Percentiles rank a stretch among this genome's conserved stretches.
phyloP scores from a whole-genome alignment of 768 basidiomycete species.

The Tulasnella sp. region DNA sequence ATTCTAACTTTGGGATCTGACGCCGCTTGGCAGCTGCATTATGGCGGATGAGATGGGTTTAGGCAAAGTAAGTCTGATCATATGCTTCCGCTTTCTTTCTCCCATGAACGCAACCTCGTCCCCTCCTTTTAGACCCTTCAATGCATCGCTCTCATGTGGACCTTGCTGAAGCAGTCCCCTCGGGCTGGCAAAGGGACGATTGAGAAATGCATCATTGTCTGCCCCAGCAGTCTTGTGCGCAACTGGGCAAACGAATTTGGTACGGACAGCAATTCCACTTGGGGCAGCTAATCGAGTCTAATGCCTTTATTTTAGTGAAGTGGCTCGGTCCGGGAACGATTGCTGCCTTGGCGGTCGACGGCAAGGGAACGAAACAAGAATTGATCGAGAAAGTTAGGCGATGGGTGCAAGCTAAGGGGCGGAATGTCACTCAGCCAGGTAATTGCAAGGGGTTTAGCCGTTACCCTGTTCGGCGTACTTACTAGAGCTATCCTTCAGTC shows the following conservation, averaged over 20 bases:
- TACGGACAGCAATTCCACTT: conserved; percentile 38
- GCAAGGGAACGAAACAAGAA: conserved; percentile 82
- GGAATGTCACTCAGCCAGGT: conserved; percentile 92
- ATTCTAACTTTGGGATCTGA: neutral
- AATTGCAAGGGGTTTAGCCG: conserved; percentile 31
- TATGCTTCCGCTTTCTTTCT: neutral
- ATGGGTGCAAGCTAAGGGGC: conserved; percentile 85
- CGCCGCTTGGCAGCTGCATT: conserved; percentile 69
- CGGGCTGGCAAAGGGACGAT: conserved; percentile 79
- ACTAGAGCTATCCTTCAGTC: conserved; percentile 47
- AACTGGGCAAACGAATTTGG: conserved; percentile 99
- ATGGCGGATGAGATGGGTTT: conserved; percentile 99
- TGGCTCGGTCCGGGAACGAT: conserved; percentile 89
- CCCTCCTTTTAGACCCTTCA: conserved; percentile 76
- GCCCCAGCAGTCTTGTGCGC: conserved; percentile 92
- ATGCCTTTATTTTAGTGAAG: conserved; percentile 58
- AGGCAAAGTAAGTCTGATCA: conserved; percentile 42
- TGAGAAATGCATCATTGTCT: conserved; percentile 96
- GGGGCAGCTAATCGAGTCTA: neutral
- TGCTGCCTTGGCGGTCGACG: conserved; percentile 83
- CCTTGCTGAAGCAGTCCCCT: conserved; percentile 91
- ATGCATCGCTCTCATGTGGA: conserved; percentile 95
- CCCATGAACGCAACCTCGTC: conserved; percentile 25
- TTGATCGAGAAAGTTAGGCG: conserved; percentile 73
- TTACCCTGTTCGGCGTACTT: neutral